A percentile compares a stretch with the other conserved stretches of the same genome.
Conservation (phyloP, 163 green algal species). For the Coccomyxa subellipsoidea region DNA sequence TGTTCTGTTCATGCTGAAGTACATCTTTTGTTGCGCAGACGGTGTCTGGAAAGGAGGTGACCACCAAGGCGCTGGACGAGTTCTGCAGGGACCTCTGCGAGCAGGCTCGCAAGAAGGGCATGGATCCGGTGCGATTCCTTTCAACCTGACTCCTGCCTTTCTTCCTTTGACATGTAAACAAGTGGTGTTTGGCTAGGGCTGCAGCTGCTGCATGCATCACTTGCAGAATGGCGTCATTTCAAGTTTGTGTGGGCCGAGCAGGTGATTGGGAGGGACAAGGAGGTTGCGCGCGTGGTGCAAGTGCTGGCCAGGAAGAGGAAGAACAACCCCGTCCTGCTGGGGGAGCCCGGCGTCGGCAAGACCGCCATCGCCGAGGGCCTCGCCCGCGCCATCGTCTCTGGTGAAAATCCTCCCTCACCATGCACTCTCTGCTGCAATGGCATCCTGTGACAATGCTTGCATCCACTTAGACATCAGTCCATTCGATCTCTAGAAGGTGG, state of each 20-base stretch:
- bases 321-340: constrained; percentile 93
- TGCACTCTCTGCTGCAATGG: too few species aligned
- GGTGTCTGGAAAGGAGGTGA: background rate
- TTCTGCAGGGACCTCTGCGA: constrained; percentile 87
- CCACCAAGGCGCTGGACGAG: constrained; percentile 59
- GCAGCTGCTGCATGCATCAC: background rate
- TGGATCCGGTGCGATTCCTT: constrained; percentile 69
- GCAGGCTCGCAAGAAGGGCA: constrained; percentile 63
- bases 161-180: too few species aligned
- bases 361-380: constrained; percentile 84
- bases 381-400: background rate
- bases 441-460: too few species aligned
- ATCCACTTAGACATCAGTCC: too few species aligned
- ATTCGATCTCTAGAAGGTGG: too few species aligned
- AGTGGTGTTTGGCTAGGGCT: too few species aligned
- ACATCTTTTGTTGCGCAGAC: background rate
- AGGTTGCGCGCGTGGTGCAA: constrained; percentile 82
- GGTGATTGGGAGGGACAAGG: constrained; percentile 80
- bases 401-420: background rate
- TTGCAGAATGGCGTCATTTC: background rate
- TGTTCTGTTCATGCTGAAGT: background rate
- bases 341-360: constrained; percentile 70
- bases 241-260: constrained; percentile 14
- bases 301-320: constrained; percentile 87
- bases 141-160: background rate